These are phyloP conservation scores for Berberis thunbergii DNA, from an alignment of 164 flowering plant genomes.

Conservation along the genomic window DNA sequence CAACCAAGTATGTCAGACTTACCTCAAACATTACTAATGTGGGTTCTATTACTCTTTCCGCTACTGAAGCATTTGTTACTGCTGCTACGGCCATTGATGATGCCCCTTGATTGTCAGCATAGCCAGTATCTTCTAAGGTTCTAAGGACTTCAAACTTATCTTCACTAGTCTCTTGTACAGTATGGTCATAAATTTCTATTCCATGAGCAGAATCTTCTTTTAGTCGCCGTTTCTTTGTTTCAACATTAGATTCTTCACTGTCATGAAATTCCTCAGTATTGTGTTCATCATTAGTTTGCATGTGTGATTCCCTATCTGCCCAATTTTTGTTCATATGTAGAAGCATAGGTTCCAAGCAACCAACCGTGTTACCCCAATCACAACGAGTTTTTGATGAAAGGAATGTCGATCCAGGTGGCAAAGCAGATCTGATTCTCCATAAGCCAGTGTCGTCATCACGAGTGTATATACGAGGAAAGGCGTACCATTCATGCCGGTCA, in stretches of 20 bases:
- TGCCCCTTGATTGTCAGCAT: background rate
- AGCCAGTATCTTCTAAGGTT: background rate
- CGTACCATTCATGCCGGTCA: slow-evolving; percentile 97
- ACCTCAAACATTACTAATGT: slow-evolving; percentile 89
- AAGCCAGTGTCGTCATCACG: slow-evolving; percentile 83
- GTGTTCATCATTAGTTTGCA: slow-evolving; percentile 49
- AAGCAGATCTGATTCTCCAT: slow-evolving; percentile 62
- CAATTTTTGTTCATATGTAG: slow-evolving; percentile 28
- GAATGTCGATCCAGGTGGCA: slow-evolving; percentile 31
- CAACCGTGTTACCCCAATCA: slow-evolving; percentile 16
- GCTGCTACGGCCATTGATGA: background rate
- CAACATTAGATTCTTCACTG: background rate
- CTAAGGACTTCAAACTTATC: background rate
- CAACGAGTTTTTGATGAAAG: slow-evolving; percentile 20
- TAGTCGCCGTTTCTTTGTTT: background rate
- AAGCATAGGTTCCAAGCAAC: slow-evolving; percentile 25
- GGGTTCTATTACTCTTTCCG: background rate
- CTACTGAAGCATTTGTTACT: background rate
- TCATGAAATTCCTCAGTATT: slow-evolving; percentile 21
- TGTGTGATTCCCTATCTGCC: slow-evolving; percentile 35
- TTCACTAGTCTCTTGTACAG: background rate
- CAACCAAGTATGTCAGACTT: background rate
- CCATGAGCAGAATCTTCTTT: background rate
- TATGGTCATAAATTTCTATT: background rate
- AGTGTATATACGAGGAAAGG: slow-evolving; percentile 75